phyloP scores from a whole-genome alignment of 1,284 basidiomycete genomes.

The Inonotus obliquus region DNA sequence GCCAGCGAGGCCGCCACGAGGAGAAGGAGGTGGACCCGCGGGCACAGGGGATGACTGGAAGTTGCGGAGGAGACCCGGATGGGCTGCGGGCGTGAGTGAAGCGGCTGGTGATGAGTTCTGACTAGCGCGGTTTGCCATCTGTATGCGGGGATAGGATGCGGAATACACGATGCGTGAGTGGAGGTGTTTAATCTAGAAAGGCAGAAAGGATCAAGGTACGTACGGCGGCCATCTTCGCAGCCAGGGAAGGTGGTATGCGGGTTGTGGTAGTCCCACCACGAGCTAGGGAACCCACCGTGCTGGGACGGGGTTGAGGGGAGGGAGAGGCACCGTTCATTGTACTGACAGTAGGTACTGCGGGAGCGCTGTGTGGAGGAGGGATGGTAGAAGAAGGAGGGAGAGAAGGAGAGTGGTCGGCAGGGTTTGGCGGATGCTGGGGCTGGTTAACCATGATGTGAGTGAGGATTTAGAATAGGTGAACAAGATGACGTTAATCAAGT shows the following conservation, averaged over 20 bases:
- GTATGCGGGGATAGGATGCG: neutral
- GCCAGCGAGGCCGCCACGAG: constrained; percentile 38
- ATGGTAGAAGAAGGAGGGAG: neutral
- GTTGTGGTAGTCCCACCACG: constrained; percentile 39
- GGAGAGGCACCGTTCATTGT: constrained; percentile 2
- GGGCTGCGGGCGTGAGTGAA: constrained; percentile 27
- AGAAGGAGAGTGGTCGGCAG: neutral
- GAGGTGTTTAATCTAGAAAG: neutral
- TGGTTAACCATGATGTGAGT: constrained; percentile 3
- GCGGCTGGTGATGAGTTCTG: constrained; percentile 31
- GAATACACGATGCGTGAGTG: constrained; percentile 2
- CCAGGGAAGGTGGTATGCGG: constrained; percentile 83
- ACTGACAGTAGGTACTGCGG: neutral
- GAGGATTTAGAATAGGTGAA: neutral
- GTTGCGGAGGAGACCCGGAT: constrained; percentile 24
- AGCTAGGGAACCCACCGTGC: constrained; percentile 39
- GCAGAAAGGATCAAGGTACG: constrained; percentile 27
- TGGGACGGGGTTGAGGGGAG: constrained; percentile 25
- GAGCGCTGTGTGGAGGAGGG: neutral
- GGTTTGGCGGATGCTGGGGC: neutral
- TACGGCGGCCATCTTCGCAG: constrained; percentile 90
- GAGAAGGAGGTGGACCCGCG: constrained; percentile 26
- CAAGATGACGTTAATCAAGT: neutral
- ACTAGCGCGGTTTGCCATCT: constrained; percentile 54
- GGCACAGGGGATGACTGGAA: constrained; percentile 25